Conservation (phyloP, 2,329 filamentous ascomycete species). For the Calonectria montana region DNA sequence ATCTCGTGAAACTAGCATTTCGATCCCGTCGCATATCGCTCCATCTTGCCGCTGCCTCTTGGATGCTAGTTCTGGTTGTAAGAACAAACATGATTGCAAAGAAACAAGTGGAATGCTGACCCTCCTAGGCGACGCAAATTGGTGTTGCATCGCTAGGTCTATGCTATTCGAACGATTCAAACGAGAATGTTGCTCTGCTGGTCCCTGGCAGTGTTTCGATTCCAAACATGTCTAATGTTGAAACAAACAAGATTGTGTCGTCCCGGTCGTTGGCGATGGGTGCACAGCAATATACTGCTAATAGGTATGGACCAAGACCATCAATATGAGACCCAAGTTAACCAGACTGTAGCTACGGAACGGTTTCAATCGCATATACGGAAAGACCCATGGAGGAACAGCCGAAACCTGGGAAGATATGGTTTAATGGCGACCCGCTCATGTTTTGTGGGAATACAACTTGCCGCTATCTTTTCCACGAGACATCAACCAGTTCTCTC, state of each 20-base stretch:
- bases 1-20: constrained; percentile 31
- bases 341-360: constrained; percentile 49
- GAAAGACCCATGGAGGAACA: constrained; percentile 29
- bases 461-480: constrained; percentile 53
- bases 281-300: constrained; percentile 57
- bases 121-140: constrained; percentile 52
- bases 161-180: constrained; percentile 54
- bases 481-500: constrained; percentile 36
- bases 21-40: constrained; percentile 29
- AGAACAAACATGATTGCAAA: neutral
- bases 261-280: constrained; percentile 34
- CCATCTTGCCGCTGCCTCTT: constrained; percentile 30
- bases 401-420: constrained; percentile 46
- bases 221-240: constrained; percentile 50
- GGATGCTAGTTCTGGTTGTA: constrained; percentile 32
- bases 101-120: neutral
- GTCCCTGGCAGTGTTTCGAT: constrained; percentile 49
- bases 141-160: constrained; percentile 56
- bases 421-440: constrained; percentile 43
- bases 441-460: constrained; percentile 46
- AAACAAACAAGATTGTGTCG: constrained; percentile 44
- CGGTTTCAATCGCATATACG: constrained; percentile 47
- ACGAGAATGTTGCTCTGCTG: constrained; percentile 47
- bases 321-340: accelerated
- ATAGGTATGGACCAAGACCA: constrained; percentile 43